Base-by-base conservation (phyloP, 345 rosid genomes). In the Eucalyptus rudis region DNA sequence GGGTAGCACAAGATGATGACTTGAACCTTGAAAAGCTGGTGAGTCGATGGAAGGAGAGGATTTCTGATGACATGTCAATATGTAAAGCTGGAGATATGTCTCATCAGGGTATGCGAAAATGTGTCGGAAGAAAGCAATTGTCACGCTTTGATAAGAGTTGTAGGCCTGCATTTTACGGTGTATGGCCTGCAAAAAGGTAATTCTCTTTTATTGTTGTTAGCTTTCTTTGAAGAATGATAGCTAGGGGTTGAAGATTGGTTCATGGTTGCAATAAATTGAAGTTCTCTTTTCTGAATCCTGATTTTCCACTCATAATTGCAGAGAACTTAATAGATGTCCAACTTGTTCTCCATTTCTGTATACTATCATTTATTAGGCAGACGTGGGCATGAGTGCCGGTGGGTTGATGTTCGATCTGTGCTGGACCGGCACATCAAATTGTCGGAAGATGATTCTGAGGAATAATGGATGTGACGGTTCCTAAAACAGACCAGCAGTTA, bases 121-220 rank as follows among this genome's bases (percentile, higher is more conserved):
- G 88, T 87, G 90, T 86, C 40, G 88, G 88, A 87, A 91, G 94
- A 84, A 95, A 92, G 91, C 94, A 97, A 91, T 90, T 96, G 88
- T 89, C 96, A 92, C 98, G 97, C 88, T 96, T 96, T 94, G 98
- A 93, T 91, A 95, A 97, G 93, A 94, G 94, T 92, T 89, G 90
- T 88, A 95, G 99, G 59, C 99, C 98, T 89, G 99, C 97, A 87
- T 97, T 97, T 93, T 97, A 94, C 91, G 99, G 99, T 76, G 90
- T 94, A 87, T 96, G 98, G 99, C 97, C 97, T 19, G 93, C 92
- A 93, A 93, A 92, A 93, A 95, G 99, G 99, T 97, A 91, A 88
- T 90, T 87, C 47, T 49, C 87, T 49, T 31, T n/a, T 40, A 50
- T n/a, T 10, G 31, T 54, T 33, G 54, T 59, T 59, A 25, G 66